A percentile compares a stretch with the other conserved stretches of the same genome.
Evolutionary conservation across 2,329 filamentous ascomycete species (phyloP).

Genomic region (Ascosphaera aggregata): DNA sequence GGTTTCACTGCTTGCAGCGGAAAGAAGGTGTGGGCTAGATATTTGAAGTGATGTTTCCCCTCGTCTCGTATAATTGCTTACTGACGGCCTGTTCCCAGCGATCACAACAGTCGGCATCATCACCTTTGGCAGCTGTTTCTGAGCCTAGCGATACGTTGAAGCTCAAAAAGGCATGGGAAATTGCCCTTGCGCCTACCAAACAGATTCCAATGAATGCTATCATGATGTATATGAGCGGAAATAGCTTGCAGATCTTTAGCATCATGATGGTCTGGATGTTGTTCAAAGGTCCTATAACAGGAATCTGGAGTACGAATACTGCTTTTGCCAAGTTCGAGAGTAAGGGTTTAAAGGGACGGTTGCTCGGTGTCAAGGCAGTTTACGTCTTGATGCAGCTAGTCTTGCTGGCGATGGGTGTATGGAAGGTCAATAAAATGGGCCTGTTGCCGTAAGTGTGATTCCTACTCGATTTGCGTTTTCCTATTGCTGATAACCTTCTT

Average conservation of each 20-base stretch:
- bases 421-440: slow-evolving; percentile 95
- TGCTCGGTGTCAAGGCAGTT: slow-evolving; percentile 64
- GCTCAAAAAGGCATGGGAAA: slow-evolving; percentile 96
- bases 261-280: slow-evolving; percentile 99
- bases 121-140: slow-evolving; percentile 22
- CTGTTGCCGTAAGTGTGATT: slow-evolving; percentile 50
- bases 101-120: slow-evolving; percentile 17
- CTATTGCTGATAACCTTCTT: slow-evolving; percentile 7
- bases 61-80: slow-evolving; percentile 2
- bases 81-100: slow-evolving; percentile 2
- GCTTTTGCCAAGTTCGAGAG: slow-evolving; percentile 87
- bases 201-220: slow-evolving; percentile 93
- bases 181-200: slow-evolving; percentile 83
- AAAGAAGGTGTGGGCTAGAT: slow-evolving; percentile 32
- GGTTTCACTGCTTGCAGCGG: slow-evolving; percentile 41
- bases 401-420: slow-evolving; percentile 65
- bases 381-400: slow-evolving; percentile 75
- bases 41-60: slow-evolving; percentile 6
- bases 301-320: slow-evolving; percentile 56
- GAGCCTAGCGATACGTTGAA: slow-evolving; percentile 90
- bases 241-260: slow-evolving; percentile 93
- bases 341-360: slow-evolving; percentile 45
- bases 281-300: slow-evolving; percentile 87
- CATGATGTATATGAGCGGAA: slow-evolving; percentile 99
- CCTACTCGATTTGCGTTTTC: slow-evolving; percentile 1